Conservation (phyloP, 805 yeast species). For the Suhomyces canberraensis region DNA sequence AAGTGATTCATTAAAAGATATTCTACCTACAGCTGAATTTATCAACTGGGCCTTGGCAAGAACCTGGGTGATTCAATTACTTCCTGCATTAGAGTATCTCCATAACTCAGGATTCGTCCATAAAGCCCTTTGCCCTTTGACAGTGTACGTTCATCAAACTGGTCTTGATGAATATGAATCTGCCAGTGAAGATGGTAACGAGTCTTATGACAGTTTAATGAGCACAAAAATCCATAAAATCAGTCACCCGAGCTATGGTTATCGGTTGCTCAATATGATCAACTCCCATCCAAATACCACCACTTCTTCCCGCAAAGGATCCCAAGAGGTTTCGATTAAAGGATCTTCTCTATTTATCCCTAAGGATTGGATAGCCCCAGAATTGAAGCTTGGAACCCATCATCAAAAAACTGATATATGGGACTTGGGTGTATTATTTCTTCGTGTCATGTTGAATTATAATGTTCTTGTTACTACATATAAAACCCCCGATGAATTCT, state of each 20-base stretch:
- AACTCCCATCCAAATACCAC: slow-evolving; percentile 17
- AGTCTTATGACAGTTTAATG: slow-evolving; percentile 12
- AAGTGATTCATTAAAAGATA: slow-evolving; percentile 57
- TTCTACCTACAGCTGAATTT: slow-evolving; percentile 63
- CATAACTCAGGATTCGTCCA: slow-evolving; percentile 87
- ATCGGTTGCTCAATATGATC: slow-evolving; percentile 25
- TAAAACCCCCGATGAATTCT: slow-evolving; percentile 43
- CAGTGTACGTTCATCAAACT: slow-evolving; percentile 33
- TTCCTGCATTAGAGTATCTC: slow-evolving; percentile 79
- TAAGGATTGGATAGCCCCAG: slow-evolving; percentile 78
- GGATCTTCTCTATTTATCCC: slow-evolving; percentile 17
- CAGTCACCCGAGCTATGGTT: slow-evolving; percentile 53
- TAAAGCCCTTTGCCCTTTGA: slow-evolving; percentile 59
- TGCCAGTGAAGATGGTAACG: background rate
- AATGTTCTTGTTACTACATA: slow-evolving; percentile 63
- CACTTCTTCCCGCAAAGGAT: background rate
- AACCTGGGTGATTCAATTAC: slow-evolving; percentile 80
- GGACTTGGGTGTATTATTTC: slow-evolving; percentile 80
- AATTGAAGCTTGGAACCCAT: slow-evolving; percentile 47
- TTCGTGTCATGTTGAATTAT: slow-evolving; percentile 40
- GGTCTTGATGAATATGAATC: slow-evolving; percentile 8
- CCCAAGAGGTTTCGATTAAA: background rate
- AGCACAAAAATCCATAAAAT: slow-evolving; percentile 59
- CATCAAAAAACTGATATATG: slow-evolving; percentile 88
- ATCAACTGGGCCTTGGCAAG: slow-evolving; percentile 76